Evolutionary conservation across 2,329 filamentous ascomycete species (phyloP), one percentile per base, ranked within the genome.

Genomic region (Colletotrichum sp.): DNA sequence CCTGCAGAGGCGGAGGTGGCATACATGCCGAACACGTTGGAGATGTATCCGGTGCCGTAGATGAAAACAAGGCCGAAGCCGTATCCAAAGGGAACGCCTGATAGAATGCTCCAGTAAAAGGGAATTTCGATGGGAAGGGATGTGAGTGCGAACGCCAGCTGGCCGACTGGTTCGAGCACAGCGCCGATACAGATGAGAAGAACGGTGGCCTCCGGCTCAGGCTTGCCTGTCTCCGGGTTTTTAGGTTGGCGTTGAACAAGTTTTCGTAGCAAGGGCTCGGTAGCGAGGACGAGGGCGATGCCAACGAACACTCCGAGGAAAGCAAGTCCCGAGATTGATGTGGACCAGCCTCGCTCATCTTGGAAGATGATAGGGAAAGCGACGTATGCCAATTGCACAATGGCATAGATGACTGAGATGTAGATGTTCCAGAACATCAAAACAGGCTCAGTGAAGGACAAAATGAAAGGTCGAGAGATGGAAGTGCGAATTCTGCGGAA

Each of bases 141-240:
- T 0, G 91, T 93, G 91, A 92, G 93, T 0, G 92, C 90, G 77
- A 93, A 93, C 84, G 90, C 91, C 61, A 93, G 86, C 78, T 93
- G 87, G 28, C 92, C 92, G 3, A 90, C 80, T 0, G 92, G 92
- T 4, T 91, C 87, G 1, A 91, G 82, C 1, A 93, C 81, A 0
- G 92, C 90, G 3, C 89, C 90, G n/a, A 93, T 88, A 79, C 91
- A 93, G 4, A 93, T 89, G 30, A 92, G 87, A 55, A 88, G 89
- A 39, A 94, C 91, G 86, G 92, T 91, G 10, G 91, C 90, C 81
- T 94, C 92, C 0, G 92, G 92, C 2, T 89, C 87, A 0, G 87
- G 86, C 67, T 89, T 89, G 3, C 90, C 91, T 0, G 91, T 93
- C 43, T 88, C 88, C 0, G 90, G 90, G 79, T 93, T 91, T 21